A percentile compares a stretch with the other conserved stretches of the same genome.
These are phyloP conservation scores for Beta lomatogona DNA, from an alignment of 179 eudicot genomes.

Conservation along the genomic window DNA sequence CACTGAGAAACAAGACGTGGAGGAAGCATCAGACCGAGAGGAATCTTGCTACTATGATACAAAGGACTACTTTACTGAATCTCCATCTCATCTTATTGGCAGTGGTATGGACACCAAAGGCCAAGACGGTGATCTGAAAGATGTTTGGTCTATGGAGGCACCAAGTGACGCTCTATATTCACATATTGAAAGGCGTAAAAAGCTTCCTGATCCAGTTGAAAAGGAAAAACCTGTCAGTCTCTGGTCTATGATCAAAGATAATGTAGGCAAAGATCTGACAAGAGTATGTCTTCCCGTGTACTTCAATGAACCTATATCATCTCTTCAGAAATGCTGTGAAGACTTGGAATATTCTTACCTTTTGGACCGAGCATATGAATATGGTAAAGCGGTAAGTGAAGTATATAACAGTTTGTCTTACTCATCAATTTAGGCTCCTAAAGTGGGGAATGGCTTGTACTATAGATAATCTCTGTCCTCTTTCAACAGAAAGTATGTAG, in stretches of 20 bases:
- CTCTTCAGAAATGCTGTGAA: constrained; percentile 91
- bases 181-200: constrained; percentile 64
- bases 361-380: constrained; percentile 79
- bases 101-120: constrained; percentile 29
- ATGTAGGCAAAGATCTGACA: constrained; percentile 89
- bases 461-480: neutral
- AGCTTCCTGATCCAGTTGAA: constrained; percentile 85
- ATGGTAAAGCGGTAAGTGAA: constrained; percentile 73
- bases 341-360: constrained; percentile 89
- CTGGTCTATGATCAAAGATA: constrained; percentile 96
- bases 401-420: constrained; percentile 1
- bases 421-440: neutral
- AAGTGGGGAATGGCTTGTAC: neutral
- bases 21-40: constrained; percentile 77
- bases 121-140: constrained; percentile 32
- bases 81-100: constrained; percentile 25
- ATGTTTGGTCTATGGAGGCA: constrained; percentile 22
- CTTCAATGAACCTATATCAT: constrained; percentile 92
- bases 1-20: constrained; percentile 82
- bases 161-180: constrained; percentile 21
- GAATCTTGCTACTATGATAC: constrained; percentile 67
- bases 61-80: constrained; percentile 56
- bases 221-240: constrained; percentile 87
- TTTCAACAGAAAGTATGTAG: neutral
- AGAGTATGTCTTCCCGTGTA: constrained; percentile 95